Percentiles rank a stretch among this genome's conserved stretches.
These are phyloP conservation scores for Venturia carpophila DNA, from an alignment of 2,329 filamentous ascomycete genomes.

Conservation along the genomic window DNA sequence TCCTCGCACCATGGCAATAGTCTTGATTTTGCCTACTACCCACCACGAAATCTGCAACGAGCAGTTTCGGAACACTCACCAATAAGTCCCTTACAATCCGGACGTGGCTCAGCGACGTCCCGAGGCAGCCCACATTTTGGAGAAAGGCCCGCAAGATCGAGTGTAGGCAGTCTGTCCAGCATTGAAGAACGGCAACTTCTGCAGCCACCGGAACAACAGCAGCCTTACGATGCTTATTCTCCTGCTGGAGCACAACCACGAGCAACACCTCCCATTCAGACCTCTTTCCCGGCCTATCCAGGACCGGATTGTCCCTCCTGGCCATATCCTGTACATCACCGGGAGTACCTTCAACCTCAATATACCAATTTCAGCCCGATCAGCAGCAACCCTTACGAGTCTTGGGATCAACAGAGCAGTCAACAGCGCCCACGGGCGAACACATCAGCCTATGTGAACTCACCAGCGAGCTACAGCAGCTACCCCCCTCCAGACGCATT, in stretches of 20 bases:
- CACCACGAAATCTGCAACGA: background rate
- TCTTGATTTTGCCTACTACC: background rate
- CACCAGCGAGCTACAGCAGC: constrained; percentile 13
- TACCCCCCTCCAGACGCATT: background rate
- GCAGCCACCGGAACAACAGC: background rate
- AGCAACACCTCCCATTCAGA: constrained; percentile 3
- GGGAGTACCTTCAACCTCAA: background rate
- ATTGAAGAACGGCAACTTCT: constrained; percentile 1
- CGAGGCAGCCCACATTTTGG: background rate
- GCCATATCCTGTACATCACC: background rate
- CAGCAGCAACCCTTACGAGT: constrained; percentile 6
- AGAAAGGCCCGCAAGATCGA: background rate
- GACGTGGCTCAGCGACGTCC: background rate
- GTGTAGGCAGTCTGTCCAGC: background rate
- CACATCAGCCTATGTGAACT: constrained; percentile 8
- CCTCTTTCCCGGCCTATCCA: background rate
- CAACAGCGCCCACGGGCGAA: background rate
- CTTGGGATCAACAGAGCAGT: background rate
- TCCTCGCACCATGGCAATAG: background rate
- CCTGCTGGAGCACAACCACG: background rate
- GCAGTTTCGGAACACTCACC: background rate
- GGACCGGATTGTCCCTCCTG: background rate
- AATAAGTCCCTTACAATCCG: background rate
- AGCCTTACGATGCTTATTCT: background rate
- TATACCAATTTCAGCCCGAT: constrained; percentile 10